Conservation (phyloP, 192 early-diverging fungal genomes). For the Martensiomyces pterosporus region DNA sequence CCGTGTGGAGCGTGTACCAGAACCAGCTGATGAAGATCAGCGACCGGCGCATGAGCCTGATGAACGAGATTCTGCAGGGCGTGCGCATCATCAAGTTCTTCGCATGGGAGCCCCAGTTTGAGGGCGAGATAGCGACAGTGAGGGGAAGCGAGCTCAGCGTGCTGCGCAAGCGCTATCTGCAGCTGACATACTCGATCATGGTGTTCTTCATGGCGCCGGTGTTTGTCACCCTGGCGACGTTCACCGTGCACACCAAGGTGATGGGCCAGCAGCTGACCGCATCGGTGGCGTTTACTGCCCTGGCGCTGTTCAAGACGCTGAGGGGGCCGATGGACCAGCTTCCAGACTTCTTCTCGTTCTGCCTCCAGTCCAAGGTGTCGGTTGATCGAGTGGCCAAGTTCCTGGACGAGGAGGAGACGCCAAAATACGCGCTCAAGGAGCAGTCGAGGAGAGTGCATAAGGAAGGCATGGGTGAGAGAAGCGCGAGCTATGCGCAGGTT, state of each 20-base stretch:
- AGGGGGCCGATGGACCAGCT: conserved; percentile 48
- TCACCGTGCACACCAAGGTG: conserved; percentile 61
- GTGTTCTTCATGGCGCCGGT: conserved; percentile 58
- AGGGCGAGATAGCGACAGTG: conserved; percentile 58
- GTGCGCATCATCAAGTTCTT: conserved; percentile 93
- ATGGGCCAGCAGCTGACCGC: conserved; percentile 56
- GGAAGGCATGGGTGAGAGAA: conserved; percentile 6
- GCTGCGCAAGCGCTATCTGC: conserved; percentile 39
- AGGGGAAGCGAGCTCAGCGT: conserved; percentile 59
- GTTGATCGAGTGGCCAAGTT: conserved; percentile 69
- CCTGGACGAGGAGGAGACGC: conserved; percentile 68
- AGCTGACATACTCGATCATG: conserved; percentile 45
- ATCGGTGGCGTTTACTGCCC: conserved; percentile 63
- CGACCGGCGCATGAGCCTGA: conserved; percentile 72
- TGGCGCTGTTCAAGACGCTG: conserved; percentile 66
- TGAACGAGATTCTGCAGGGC: conserved; percentile 82
- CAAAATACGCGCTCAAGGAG: conserved; percentile 34
- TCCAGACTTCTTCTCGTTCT: conserved; percentile 57
- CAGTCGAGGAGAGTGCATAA: conserved; percentile 13
- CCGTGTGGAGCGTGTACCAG: conserved; percentile 54
- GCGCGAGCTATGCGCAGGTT: conserved; percentile 36
- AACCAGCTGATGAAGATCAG: conserved; percentile 55
- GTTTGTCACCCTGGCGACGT: conserved; percentile 58
- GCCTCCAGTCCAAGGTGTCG: conserved; percentile 62
- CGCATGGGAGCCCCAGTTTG: conserved; percentile 75